Base-by-base conservation (phyloP, 2,329 filamentous ascomycete species). In the Arthrocladium fulminans region DNA sequence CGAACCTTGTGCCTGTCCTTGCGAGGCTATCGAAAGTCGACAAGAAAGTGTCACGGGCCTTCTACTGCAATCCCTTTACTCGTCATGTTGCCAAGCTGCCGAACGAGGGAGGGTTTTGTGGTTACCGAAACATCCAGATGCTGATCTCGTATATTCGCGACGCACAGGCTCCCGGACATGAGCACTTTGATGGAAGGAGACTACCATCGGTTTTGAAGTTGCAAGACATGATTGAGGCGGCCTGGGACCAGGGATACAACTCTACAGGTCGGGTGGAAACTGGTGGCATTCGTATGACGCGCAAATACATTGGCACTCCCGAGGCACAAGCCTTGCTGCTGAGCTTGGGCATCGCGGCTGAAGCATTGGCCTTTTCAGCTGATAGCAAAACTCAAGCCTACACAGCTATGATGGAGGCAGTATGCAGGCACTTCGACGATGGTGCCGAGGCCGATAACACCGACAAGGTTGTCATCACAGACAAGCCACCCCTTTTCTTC, bases 71-170 rank as follows among this genome's bases (percentile, higher is more conserved):
- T 59, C 76, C 83, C 1, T 73, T 74, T 41, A 84, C 88, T 0
- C 74, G 81, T 42, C 89, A 96, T 60, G 75, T 97, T 22, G 86
- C 85, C 45, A 94, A 94, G 60, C 73, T 94, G 45, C 77, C 75
- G n/a, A 75, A 72, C 51, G 89, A 95, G 68, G 88, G 88, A 19
- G 86, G 88, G 4, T 97, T 97, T 63, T 97, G 90, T 62, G 90
- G 90, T 2, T 97, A 96, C 63, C 79, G 90, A 34, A 97, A 94
- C 61, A 94, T 95, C 25, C 92, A 97, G 63, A 94, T 94, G 81
- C 67, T 96, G 57, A 71, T 84, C 12, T 90, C 88, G 0, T 89
- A 87, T 62, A 79, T 96, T 17, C 77, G 82, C 50, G 76, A 75
- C 7, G 68, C 77, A 1, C 64, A 70, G 32, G 72, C 71, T 10